A percentile compares a stretch with the other conserved stretches of the same genome.
Evolutionary conservation across 352 stramenopile species (phyloP).

Genomic region (Globisporangium takayamanum): DNA sequence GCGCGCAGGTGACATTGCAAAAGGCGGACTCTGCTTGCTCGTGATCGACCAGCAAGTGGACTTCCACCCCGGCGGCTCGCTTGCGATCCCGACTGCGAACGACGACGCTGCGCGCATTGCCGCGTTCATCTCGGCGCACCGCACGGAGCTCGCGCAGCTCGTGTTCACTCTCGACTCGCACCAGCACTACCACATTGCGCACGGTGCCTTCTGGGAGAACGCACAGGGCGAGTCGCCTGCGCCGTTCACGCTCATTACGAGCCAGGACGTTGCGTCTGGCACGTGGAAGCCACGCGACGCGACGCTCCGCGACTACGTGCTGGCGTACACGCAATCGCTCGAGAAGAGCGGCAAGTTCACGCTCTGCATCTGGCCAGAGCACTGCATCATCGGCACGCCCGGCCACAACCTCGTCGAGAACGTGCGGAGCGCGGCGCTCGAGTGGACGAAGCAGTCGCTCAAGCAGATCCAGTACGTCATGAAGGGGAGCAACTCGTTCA

Average conservation of each 20-base stretch:
- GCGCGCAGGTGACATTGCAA: constrained; percentile 23
- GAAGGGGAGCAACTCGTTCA: constrained; percentile 94
- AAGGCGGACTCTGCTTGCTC: constrained; percentile 74
- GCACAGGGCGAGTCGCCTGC: constrained; percentile 50
- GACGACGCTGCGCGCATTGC: constrained; percentile 89
- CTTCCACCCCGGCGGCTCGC: constrained; percentile 93
- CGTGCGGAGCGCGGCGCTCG: constrained; percentile 77
- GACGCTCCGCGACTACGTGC: constrained; percentile 73
- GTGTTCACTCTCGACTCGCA: constrained; percentile 96
- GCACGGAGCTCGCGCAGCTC: constrained; percentile 64
- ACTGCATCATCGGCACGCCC: constrained; percentile 92
- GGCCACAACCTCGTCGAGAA: constrained; percentile 86
- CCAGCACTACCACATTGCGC: constrained; percentile 93
- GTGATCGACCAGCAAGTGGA: constrained; percentile 95
- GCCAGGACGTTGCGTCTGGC: constrained; percentile 58
- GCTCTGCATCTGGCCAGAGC: constrained; percentile 95
- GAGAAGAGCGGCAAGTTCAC: constrained; percentile 87
- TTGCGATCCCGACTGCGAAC: constrained; percentile 92
- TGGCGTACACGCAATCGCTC: constrained; percentile 88
- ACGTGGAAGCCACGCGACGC: constrained; percentile 58
- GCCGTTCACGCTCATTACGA: constrained; percentile 92
- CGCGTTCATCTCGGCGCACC: constrained; percentile 75
- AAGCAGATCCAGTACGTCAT: constrained; percentile 83
- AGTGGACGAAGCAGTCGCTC: constrained; percentile 71
- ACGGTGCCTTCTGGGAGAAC: constrained; percentile 91